Base-by-base conservation (phyloP, 306 rosid species). In the Gastrolobium bilobum region DNA sequence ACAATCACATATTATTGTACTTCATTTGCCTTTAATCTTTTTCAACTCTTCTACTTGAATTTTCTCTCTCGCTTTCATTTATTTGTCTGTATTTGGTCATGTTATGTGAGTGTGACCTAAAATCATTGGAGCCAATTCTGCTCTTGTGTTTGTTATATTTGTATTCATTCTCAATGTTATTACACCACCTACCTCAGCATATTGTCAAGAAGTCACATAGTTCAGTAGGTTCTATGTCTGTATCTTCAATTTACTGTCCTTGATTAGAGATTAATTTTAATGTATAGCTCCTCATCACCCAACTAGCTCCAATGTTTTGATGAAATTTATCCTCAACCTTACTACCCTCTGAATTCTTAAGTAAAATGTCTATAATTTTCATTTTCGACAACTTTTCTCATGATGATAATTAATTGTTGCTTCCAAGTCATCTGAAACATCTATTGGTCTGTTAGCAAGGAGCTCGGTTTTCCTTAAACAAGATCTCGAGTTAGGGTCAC, bases 11-110 rank as follows among this genome's bases (percentile, higher is more conserved):
- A 80, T 4, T 42, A 13, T 64, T 34, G 51, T 65, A 6, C 52
- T 43, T 37, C 15, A 35, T 5, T 10, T 29, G n/a, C 47, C 20
- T 69, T 38, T 7, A 13, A 66, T 51, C n/a, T 9, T 56, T 67
- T 58, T 37, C n/a, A 10, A 61, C 68, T 46, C n/a, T 68, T 48
- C n/a, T 39, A 39, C 64, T 30, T 58, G 67, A 67, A 81, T 39
- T 37, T 68, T 46, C 50, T 43, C 20, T 37, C 14, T 40, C 0
- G n/a, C n/a, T 15, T 62, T 43, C 50, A n/a, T 65, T 11, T 34
- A 6, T 31, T 35, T 57, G 4, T 67, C 59, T 47, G 7, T 38
- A 10, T 58, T 68, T 15, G 51, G 15, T 37, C 71, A 8, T 58
- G 57, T 30, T 73, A 42, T 62, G 64, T 6, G 6, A 50, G 7